These are phyloP conservation scores for Fusarium setosum DNA, from an alignment of 2,329 filamentous ascomycete species.

Conservation along the genomic window DNA sequence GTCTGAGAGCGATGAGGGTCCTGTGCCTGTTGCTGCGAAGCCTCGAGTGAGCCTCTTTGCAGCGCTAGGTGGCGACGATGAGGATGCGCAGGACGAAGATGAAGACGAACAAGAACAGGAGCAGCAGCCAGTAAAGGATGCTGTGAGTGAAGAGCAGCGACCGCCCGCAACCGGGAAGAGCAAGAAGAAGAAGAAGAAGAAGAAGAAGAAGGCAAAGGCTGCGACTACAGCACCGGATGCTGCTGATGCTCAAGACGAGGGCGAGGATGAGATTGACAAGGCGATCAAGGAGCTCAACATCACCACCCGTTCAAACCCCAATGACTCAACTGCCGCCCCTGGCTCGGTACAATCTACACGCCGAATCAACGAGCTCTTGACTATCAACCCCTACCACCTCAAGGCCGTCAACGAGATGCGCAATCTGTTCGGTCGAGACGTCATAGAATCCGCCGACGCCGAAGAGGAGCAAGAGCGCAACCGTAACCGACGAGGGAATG, in stretches of 20 bases:
- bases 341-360: constrained; percentile 24
- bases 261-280: constrained; percentile 66
- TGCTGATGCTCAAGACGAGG: constrained; percentile 41
- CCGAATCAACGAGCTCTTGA: constrained; percentile 56
- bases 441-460: constrained; percentile 64
- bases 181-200: constrained; percentile 54
- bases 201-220: constrained; percentile 49
- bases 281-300: constrained; percentile 63
- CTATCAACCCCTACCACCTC: constrained; percentile 74
- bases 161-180: constrained; percentile 45
- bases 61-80: constrained; percentile 59
- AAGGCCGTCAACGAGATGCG: constrained; percentile 94
- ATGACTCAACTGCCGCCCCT: neutral
- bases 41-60: constrained; percentile 63
- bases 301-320: constrained; percentile 23
- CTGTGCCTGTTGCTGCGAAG: constrained; percentile 47
- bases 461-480: constrained; percentile 60
- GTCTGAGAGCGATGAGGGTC: constrained; percentile 45
- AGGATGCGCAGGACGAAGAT: constrained; percentile 52
- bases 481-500: constrained; percentile 49
- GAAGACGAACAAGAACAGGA: constrained; percentile 49
- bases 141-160: constrained; percentile 30
- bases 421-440: constrained; percentile 66
- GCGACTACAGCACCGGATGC: constrained; percentile 31
- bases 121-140: constrained; percentile 30